Percentiles rank a stretch among this genome's conserved stretches.
These are phyloP conservation scores for Trichophyton mentagrophytes DNA, from an alignment of 2,329 filamentous ascomycete genomes.

Conservation along the genomic window DNA sequence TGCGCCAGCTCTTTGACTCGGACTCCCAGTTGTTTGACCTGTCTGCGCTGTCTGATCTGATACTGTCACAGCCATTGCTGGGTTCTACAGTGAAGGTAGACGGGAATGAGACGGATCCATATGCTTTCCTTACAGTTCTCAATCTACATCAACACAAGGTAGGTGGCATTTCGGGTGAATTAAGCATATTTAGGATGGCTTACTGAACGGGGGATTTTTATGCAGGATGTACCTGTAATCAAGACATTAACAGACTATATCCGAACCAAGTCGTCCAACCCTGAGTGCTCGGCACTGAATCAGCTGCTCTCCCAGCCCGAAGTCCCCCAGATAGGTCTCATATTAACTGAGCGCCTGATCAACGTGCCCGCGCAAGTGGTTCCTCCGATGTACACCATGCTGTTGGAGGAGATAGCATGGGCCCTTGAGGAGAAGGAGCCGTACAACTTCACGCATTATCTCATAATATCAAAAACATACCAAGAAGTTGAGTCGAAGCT, in stretches of 20 bases:
- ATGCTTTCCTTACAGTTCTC: slow-evolving; percentile 78
- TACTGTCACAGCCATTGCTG: slow-evolving; percentile 73
- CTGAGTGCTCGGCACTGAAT: slow-evolving; percentile 45
- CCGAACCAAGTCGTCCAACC: slow-evolving; percentile 40
- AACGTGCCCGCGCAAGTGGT: slow-evolving; percentile 92
- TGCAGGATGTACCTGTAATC: slow-evolving; percentile 56
- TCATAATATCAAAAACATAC: slow-evolving; percentile 87
- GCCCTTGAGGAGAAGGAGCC: slow-evolving; percentile 84
- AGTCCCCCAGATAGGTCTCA: slow-evolving; percentile 58
- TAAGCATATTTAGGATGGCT: not conserved
- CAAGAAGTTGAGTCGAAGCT: slow-evolving; percentile 72
- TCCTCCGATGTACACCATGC: slow-evolving; percentile 89
- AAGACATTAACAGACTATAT: slow-evolving; percentile 62
- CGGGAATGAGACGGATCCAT: slow-evolving; percentile 81
- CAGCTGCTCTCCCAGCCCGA: slow-evolving; percentile 44
- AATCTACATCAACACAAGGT: slow-evolving; percentile 65
- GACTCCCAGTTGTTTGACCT: slow-evolving; percentile 79
- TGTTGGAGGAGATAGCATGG: slow-evolving; percentile 78
- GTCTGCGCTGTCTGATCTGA: slow-evolving; percentile 71
- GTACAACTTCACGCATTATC: slow-evolving; percentile 84
- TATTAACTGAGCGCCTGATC: slow-evolving; percentile 86
- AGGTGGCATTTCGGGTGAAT: slow-evolving; percentile 6
- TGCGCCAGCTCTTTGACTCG: slow-evolving; percentile 84
- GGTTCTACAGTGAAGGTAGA: slow-evolving; percentile 97
- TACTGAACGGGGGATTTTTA: not conserved